Evolutionary conservation across 441 rosid genomes (phyloP), one percentile per base, ranked within the genome.

Genomic region (Erodium texanum): DNA sequence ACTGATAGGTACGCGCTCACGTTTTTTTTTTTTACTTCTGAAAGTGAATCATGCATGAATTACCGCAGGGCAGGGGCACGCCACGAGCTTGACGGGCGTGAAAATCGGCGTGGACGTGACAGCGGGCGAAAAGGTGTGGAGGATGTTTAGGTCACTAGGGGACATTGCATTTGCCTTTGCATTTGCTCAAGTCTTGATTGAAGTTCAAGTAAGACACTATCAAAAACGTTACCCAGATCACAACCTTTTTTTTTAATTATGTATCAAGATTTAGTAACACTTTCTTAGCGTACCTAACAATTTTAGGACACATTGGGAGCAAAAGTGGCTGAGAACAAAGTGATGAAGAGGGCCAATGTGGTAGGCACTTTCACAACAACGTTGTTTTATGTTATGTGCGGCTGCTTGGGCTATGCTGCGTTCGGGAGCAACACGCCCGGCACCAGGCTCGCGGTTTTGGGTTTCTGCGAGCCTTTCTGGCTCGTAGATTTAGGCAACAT

Each of bases 331-430:
- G 82, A 79, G 56, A 74, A 73, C 61, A 62, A 72, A 62, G 73
- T 56, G 23, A 79, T 73, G 81, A 79, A 73, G 76, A 77, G 73
- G 65, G 79, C 82, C 0, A 82, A 70, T 61, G 19, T 34, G 18
- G 54, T 73, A 24, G 71, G 76, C 38, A 75, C 71, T 0, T 1
- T 66, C 16, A 54, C 64, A 5, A 71, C 82, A 11, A 71, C 84
- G 7, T 45, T 72, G 56, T 66, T 78, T 69, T 78, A 74, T 73
- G 9, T 78, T 64, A 27, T 76, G 10, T 69, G 78, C n/a, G 75
- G 83, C 24, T 75, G 79, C 77, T 50, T 75, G 58, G 83, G 83
- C 23, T 76, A 76, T 5, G 85, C 81, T 7, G 81, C 85, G 5
- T 62, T 75, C 3, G 82, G 82, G 7, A 73, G 77, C 65, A 18